These are phyloP conservation scores for Aspergillus aculeatus DNA, from an alignment of 2,329 filamentous ascomycete genomes.

Conservation along the genomic window DNA sequence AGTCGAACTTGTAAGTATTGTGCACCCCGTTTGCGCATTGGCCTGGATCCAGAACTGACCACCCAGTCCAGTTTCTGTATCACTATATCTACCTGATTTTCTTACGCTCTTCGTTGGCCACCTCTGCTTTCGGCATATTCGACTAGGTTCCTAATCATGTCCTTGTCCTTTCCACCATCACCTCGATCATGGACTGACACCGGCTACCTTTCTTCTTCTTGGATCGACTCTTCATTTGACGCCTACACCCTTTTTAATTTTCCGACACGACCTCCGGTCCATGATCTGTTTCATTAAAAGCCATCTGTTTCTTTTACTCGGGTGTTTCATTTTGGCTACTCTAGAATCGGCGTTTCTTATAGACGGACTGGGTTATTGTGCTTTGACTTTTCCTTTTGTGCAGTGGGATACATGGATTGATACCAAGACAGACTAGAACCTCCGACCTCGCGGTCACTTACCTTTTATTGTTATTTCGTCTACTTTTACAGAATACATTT, in stretches of 20 bases:
- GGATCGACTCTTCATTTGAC: slow-evolving; percentile 18
- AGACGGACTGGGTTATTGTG: slow-evolving; percentile 33
- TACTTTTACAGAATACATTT: slow-evolving; percentile 3
- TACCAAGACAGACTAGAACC: slow-evolving; percentile 41
- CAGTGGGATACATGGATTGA: slow-evolving; percentile 38
- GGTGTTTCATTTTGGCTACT: slow-evolving; percentile 16
- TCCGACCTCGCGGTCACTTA: slow-evolving; percentile 39
- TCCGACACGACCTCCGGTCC: slow-evolving; percentile 21
- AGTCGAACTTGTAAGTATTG: slow-evolving; percentile 29
- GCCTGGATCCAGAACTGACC: slow-evolving; percentile 14
- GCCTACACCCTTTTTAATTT: slow-evolving; percentile 13
- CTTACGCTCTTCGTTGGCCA: slow-evolving; percentile 21
- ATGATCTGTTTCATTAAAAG: slow-evolving; percentile 26
- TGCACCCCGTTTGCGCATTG: slow-evolving; percentile 8
- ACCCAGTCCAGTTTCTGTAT: slow-evolving; percentile 29
- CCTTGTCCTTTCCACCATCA: slow-evolving; percentile 10
- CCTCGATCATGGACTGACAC: slow-evolving; percentile 22
- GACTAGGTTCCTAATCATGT: slow-evolving; percentile 30
- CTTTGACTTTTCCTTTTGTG: slow-evolving; percentile 20
- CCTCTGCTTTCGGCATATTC: slow-evolving; percentile 18
- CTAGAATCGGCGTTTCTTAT: slow-evolving; percentile 38
- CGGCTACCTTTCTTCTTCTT: slow-evolving; percentile 26
- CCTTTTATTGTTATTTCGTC: slow-evolving; percentile 19
- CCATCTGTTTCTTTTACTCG: slow-evolving; percentile 18
- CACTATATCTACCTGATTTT: slow-evolving; percentile 25